Conservation (phyloP, 495 filamentous ascomycete genomes). For the Clohesyomyces aquaticus region DNA sequence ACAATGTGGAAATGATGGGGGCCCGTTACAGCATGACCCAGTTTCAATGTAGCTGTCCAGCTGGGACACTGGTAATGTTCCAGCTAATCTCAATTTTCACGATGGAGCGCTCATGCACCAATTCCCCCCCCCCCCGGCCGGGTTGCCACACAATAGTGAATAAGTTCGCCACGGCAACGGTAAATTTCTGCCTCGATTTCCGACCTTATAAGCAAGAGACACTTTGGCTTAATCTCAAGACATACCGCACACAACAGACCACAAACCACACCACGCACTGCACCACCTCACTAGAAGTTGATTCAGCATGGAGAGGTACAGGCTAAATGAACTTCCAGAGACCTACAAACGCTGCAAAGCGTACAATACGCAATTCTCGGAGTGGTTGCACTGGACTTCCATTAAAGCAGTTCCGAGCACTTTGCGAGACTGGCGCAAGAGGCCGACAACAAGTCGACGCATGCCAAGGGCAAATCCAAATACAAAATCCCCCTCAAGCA, state of each 20-base stretch:
- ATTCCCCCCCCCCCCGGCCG: too few species aligned
- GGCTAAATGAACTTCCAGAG: constrained; percentile 8
- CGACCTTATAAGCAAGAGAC: too few species aligned
- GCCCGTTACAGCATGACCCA: too few species aligned
- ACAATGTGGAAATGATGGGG: too few species aligned
- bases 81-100: too few species aligned
- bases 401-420: not conserved
- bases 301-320: constrained; percentile 22
- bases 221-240: not conserved
- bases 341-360: constrained; percentile 15
- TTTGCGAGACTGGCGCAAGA: not conserved
- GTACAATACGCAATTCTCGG: constrained; percentile 5
- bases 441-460: not conserved
- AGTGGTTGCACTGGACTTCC: constrained; percentile 14
- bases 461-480: not conserved
- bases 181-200: too few species aligned
- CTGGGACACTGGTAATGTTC: too few species aligned
- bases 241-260: not conserved
- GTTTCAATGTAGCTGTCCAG: too few species aligned
- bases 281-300: too few species aligned
- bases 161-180: too few species aligned
- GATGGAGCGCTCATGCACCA: too few species aligned
- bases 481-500: constrained; percentile 1
- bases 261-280: not conserved
- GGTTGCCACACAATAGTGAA: too few species aligned